Evolutionary conservation across 352 stramenopile species (phyloP), one percentile per base, ranked within the genome.

Genomic region (Phytophthora macrochlamydospora): DNA sequence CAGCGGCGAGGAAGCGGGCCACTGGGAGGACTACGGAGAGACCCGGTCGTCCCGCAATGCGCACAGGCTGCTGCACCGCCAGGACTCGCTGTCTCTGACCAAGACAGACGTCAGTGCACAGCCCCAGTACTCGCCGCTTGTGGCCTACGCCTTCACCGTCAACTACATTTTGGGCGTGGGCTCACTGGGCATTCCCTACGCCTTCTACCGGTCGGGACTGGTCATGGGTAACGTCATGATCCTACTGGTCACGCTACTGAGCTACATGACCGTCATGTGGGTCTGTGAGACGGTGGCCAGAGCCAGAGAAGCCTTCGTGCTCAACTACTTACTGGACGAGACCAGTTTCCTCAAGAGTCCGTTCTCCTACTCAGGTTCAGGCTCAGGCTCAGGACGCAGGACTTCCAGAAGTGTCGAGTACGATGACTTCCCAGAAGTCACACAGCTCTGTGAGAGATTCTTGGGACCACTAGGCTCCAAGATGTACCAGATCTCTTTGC

Each of bases 91-190:
- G n/a, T 61, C 81, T 18, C 67, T 90, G 7, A 30, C 53, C 24
- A 75, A 74, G 51, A 61, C 71, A n/a, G 59, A 79, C 46, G 40
- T 51, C 49, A 24, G 18, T 24, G 7, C 51, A 7, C 52, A 33
- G 33, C 45, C 53, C 12, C 73, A 81, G 58, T 96, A 96, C 68
- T 87, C 83, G 55, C 81, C 86, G 7, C 52, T 89, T 9, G 84
- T 94, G 29, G 81, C 91, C 32, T 97, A 97, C 67, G 86, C 83
- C 38, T 95, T 97, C 67, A 96, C 91, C 7, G 91, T 97, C 51
- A 97, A 97, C 72, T 97, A 97, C 74, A 97, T 97, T 62, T 74
- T 97, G 12, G 91, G 91, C 43, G 91, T 97, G 9, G 90, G 91
- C n/a, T 96, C 89, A 28, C 71, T 97, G 13, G 90, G 90, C 42